Evolutionary conservation across 2,329 filamentous ascomycete genomes (phyloP), one percentile per base, ranked within the genome.

Genomic region (Pseudogymnoascus sp.): DNA sequence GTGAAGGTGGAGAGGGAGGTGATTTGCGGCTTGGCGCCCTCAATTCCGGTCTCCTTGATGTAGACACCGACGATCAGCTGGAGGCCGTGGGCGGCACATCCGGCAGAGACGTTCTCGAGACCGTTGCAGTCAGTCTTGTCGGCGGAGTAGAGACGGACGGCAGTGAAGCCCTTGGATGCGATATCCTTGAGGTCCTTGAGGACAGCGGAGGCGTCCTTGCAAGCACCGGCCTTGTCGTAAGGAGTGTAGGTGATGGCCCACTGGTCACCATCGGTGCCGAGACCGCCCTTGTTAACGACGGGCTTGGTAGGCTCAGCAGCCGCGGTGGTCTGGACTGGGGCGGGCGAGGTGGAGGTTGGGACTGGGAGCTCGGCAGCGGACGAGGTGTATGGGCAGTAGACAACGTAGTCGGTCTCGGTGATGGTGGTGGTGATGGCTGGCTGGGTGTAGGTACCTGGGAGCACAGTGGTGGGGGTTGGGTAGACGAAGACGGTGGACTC

Each of bases 61-160:
- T 88, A 96, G 79, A 97, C 83, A 75, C 93, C 93, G 65, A 95
- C 78, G 75, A 97, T 93, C 76, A 97, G 79, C 75, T 88, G 87
- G 65, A 97, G 73, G 65, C 88, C 87, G 75, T 87, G 73, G 70
- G 83, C 75, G 71, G 82, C 76, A 77, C 83, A 86, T 65, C 90
- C 89, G 47, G 78, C 76, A 67, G 90, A 90, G 64, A 97, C 87
- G 76, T 84, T 87, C 73, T 86, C 77, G 65, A 96, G 88, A 63
- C 88, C 88, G 77, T 84, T 81, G 82, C 93, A 97, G 83, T 97
- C 92, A 69, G 92, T 92, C 18, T 25, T 14, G 21, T 53, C 47
- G 21, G 47, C 47, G 67, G 88, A 91, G 85, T 97, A 97, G 74
- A 94, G 81, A 75, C 93, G 92, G 74, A 93, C 75, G 60, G 83